Percentiles rank a stretch among this genome's conserved stretches.
Conservation (phyloP, 2,329 filamentous ascomycete genomes). For the Colletotrichum sp. region DNA sequence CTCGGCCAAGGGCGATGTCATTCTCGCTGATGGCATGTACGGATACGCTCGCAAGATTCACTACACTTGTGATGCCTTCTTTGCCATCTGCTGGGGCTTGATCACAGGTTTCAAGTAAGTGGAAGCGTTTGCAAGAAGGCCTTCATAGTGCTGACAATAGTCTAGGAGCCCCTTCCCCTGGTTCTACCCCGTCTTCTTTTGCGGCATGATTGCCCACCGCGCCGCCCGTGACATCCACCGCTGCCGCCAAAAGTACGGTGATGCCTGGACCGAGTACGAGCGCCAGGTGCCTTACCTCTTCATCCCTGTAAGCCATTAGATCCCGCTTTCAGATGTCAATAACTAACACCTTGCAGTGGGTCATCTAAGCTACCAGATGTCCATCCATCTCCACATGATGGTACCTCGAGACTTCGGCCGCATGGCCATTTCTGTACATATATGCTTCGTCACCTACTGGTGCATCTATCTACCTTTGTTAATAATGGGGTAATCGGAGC, state of each 20-base stretch:
- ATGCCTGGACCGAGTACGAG: conserved; percentile 83
- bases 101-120: conserved; percentile 72
- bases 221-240: conserved; percentile 76
- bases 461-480: neutral
- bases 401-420: neutral
- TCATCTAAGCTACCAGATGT: neutral
- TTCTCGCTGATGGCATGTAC: conserved; percentile 87
- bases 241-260: conserved; percentile 80
- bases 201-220: conserved; percentile 79
- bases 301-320: conserved; percentile 52
- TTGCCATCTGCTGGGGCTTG: conserved; percentile 79
- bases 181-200: conserved; percentile 88
- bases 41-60: conserved; percentile 53
- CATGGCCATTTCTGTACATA: neutral
- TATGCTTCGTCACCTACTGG: neutral
- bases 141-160: neutral
- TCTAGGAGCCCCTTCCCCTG: conserved; percentile 78
- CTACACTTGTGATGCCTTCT: conserved; percentile 82
- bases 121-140: neutral
- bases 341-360: neutral
- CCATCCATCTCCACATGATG: neutral
- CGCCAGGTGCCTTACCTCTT: conserved; percentile 81
- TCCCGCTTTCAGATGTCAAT: neutral
- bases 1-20: conserved; percentile 74
- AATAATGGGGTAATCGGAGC: neutral